Evolutionary conservation across 306 rosid species (phyloP), one percentile per base, ranked within the genome.

Genomic region (Quercus gilva): DNA sequence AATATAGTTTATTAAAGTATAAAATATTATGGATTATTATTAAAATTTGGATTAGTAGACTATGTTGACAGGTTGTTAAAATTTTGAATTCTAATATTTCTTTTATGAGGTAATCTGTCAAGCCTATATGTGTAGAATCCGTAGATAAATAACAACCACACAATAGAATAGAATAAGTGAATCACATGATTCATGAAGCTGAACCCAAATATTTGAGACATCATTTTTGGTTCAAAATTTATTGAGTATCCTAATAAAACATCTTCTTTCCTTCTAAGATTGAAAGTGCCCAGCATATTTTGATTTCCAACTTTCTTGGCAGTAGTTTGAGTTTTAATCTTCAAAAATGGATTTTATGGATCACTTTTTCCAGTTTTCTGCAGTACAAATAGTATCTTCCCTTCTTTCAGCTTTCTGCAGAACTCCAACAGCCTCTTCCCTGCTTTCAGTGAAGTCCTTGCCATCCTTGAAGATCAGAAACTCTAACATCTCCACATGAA

Each of bases 391-490:
- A 35, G 86, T 89, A 74, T 91, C 87, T 79, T 88, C 87, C 55
- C 70, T 59, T 79, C 79, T 88, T 79, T 72, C 43, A 14, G 75
- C 51, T 75, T 77, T 84, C 35, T 83, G 88, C 41, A 73, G 52
- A 64, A 88, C 86, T 77, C 89, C 88, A 49, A 84, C 45, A 25
- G 86, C 91, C 76, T 91, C 89, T 81, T 89, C 87, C 55, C 70
- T 59, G 80, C 79, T 88, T 79, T 89, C 77, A 78, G 19, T 63
- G 76, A 87, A 80, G 80, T 89, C 88, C 77, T 73, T 87, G 51
- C 90, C 89, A 65, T 87, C 92, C 76, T 90, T 93, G 86, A 93
- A 91, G 80, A 89, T 83, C 21, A 89, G 94, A 85, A 93, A 91
- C 79, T 93, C 93, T 83, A 88, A 83, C 82, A 84, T 84, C 76